Conservation (phyloP, 192 early-diverging fungal species). For the Phlyctochytrium bullatum region DNA sequence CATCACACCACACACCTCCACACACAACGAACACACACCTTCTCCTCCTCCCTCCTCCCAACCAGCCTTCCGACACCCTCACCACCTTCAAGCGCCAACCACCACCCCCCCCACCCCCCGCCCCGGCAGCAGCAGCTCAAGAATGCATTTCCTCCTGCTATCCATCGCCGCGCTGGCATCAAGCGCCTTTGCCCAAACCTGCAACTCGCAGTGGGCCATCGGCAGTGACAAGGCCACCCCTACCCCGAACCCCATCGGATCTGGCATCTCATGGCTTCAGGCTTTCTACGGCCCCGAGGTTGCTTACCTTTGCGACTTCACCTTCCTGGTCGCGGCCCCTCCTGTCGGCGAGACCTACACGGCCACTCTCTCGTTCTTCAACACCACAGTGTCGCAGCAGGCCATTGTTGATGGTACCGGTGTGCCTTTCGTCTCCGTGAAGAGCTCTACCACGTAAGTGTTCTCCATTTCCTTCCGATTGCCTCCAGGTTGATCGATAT, state of each 20-base stretch:
- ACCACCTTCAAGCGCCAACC: too few relatives aligned
- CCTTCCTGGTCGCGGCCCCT: background rate
- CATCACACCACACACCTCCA: too few relatives aligned
- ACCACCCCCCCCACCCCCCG: too few relatives aligned
- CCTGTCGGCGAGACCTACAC: background rate
- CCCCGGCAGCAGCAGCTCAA: too few relatives aligned
- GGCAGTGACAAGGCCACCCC: background rate
- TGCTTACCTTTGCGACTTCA: background rate
- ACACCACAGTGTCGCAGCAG: background rate
- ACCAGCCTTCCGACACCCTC: too few relatives aligned
- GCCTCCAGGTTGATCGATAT: too few relatives aligned
- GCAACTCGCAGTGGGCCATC: background rate
- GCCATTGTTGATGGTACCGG: background rate
- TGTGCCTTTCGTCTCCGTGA: background rate
- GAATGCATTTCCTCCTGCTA: background rate
- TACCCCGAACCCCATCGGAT: background rate
- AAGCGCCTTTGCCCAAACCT: too few relatives aligned
- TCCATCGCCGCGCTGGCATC: slow-evolving; percentile 1
- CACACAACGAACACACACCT: too few relatives aligned
- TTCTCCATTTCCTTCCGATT: background rate
- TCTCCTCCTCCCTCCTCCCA: too few relatives aligned
- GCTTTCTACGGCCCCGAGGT: background rate
- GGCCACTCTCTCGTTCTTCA: background rate
- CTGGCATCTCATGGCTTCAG: background rate
- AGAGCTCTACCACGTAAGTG: background rate